phyloP scores from a whole-genome alignment of 805 yeast species.

The Metschnikowia cerradonensis region DNA sequence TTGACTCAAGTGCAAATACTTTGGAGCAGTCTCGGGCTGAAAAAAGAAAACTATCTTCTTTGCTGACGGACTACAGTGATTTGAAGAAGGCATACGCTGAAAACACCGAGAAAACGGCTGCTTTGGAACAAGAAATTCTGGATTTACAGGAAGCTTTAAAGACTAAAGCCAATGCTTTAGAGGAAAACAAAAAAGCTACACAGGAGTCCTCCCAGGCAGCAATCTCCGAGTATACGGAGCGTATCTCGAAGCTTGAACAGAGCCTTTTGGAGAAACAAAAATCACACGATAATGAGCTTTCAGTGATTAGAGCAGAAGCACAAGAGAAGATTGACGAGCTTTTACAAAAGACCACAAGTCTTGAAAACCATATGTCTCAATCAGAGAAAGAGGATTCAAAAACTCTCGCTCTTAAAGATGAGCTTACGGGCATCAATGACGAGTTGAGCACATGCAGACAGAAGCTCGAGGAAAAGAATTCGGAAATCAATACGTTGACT shows the following conservation, averaged over 20 bases:
- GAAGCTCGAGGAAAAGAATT: constrained; percentile 1
- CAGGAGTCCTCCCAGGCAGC: constrained; percentile 49
- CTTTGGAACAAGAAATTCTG: constrained; percentile 6
- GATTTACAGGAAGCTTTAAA: constrained; percentile 6
- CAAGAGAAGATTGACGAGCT: constrained; percentile 6
- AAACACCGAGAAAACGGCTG: background rate
- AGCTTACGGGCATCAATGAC: background rate
- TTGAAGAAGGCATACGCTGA: constrained; percentile 6
- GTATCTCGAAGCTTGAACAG: constrained; percentile 12
- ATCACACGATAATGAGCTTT: constrained; percentile 8
- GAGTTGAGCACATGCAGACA: constrained; percentile 1
- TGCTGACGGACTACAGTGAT: constrained; percentile 6
- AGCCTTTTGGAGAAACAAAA: constrained; percentile 11
- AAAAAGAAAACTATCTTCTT: constrained; percentile 4
- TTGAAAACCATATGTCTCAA: constrained; percentile 4
- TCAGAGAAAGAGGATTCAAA: background rate
- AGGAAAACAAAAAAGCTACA: constrained; percentile 45
- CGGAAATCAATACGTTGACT: constrained; percentile 2
- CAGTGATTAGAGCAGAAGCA: constrained; percentile 4
- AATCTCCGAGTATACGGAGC: constrained; percentile 19
- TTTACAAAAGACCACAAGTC: background rate
- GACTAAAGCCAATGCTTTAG: constrained; percentile 23
- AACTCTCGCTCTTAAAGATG: background rate
- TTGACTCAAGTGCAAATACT: background rate
- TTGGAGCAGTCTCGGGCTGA: constrained; percentile 7